Conservation (phyloP, 2,329 filamentous ascomycete species). For the Verticillium tricorpus region DNA sequence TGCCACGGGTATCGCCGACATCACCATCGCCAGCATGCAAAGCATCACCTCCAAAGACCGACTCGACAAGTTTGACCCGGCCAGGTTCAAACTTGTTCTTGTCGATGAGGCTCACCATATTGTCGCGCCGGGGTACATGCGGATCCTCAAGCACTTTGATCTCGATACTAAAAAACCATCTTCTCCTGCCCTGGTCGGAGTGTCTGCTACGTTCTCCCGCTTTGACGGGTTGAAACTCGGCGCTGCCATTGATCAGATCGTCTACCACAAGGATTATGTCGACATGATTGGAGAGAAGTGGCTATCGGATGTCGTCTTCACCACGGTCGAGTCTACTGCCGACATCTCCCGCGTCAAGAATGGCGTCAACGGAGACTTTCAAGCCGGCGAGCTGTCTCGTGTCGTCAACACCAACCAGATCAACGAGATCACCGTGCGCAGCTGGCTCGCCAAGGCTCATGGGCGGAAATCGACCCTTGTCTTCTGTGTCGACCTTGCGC, state of each 20-base stretch:
- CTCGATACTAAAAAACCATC: conserved; percentile 45
- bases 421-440: conserved; percentile 80
- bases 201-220: conserved; percentile 75
- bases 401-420: conserved; percentile 77
- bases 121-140: conserved; percentile 75
- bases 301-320: conserved; percentile 90
- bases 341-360: conserved; percentile 69
- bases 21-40: conserved; percentile 86
- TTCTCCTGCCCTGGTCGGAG: conserved; percentile 72
- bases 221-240: conserved; percentile 82
- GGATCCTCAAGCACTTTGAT: conserved; percentile 72
- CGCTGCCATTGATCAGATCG: conserved; percentile 86
- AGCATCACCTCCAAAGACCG: conserved; percentile 75
- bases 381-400: conserved; percentile 67
- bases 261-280: conserved; percentile 77
- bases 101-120: conserved; percentile 98
- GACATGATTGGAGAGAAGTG: conserved; percentile 80
- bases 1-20: conserved; percentile 78
- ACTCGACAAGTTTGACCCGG: conserved; percentile 77
- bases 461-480: conserved; percentile 80
- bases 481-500: conserved; percentile 88
- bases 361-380: conserved; percentile 71
- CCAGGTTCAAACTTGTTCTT: conserved; percentile 78
- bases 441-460: conserved; percentile 75
- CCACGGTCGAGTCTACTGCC: conserved; percentile 79